A percentile compares a stretch with the other conserved stretches of the same genome.
phyloP scores from a whole-genome alignment of 495 filamentous ascomycete genomes.

The Podospora didyma region DNA sequence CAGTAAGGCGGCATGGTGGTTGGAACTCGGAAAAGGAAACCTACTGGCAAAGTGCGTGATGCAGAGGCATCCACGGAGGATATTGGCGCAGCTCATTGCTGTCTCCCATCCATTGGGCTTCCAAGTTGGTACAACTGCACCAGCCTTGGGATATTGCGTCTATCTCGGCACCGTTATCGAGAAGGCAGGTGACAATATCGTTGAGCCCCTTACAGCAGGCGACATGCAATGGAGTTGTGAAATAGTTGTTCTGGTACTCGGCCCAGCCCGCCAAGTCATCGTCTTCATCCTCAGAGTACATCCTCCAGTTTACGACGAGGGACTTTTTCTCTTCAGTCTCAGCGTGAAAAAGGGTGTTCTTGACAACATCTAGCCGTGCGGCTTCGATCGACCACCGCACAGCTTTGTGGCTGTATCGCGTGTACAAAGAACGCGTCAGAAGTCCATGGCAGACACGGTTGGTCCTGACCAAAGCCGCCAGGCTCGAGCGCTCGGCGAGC shows the following conservation, averaged over 20 bases:
- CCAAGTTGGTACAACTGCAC: conserved; percentile 3
- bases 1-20: no score
- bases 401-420: neutral
- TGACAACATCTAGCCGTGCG: neutral
- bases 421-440: neutral
- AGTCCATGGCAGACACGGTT: neutral
- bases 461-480: neutral
- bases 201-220: conserved; percentile 7
- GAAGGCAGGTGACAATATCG: conserved; percentile 6
- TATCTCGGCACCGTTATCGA: conserved; percentile 8
- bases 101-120: neutral
- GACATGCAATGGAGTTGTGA: conserved; percentile 3
- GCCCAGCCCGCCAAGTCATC: no score
- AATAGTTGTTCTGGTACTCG: neutral
- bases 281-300: no score
- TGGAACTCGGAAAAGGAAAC: no score
- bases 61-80: conserved; percentile 9
- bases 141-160: neutral
- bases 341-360: neutral
- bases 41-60: conserved; percentile 7
- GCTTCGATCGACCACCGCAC: conserved; percentile 1
- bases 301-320: neutral
- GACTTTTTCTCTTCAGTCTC: neutral
- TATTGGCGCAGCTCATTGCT: neutral
- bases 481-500: neutral